Conservation (phyloP, 148 eudicot genomes). For the Cornus kousa region DNA sequence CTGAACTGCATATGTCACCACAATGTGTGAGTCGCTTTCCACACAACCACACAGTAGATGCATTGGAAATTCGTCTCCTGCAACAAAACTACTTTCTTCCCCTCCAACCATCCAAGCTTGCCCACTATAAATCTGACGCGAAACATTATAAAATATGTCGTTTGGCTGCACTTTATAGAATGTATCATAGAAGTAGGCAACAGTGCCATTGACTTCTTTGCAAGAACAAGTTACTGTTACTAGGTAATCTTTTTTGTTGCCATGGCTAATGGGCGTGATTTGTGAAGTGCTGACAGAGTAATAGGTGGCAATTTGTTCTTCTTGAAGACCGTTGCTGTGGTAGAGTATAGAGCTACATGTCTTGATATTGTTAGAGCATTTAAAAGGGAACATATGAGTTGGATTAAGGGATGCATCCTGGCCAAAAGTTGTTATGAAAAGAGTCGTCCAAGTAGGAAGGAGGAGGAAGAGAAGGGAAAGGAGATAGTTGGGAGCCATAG, state of each 20-base stretch:
- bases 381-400: constrained; percentile 17
- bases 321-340: constrained; percentile 31
- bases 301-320: constrained; percentile 19
- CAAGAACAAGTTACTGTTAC: constrained; percentile 45
- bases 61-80: constrained; percentile 11
- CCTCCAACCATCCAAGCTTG: constrained; percentile 33
- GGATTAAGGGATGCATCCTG: neutral
- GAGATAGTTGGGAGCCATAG: neutral
- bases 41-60: constrained; percentile 48
- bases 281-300: constrained; percentile 33
- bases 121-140: constrained; percentile 33
- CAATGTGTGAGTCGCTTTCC: constrained; percentile 28
- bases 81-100: neutral
- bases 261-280: constrained; percentile 22
- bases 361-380: constrained; percentile 20
- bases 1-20: constrained; percentile 47
- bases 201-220: constrained; percentile 27
- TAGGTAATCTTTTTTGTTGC: constrained; percentile 25
- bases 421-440: constrained; percentile 1
- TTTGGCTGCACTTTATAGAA: constrained; percentile 5
- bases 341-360: constrained; percentile 36
- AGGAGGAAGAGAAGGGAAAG: neutral
- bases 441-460: neutral
- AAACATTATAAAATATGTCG: constrained; percentile 28
- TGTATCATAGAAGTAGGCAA: constrained; percentile 37